Percentiles rank a stretch among this genome's conserved stretches.
phyloP scores from a whole-genome alignment of 495 filamentous ascomycete species.

The Collariella sp. region DNA sequence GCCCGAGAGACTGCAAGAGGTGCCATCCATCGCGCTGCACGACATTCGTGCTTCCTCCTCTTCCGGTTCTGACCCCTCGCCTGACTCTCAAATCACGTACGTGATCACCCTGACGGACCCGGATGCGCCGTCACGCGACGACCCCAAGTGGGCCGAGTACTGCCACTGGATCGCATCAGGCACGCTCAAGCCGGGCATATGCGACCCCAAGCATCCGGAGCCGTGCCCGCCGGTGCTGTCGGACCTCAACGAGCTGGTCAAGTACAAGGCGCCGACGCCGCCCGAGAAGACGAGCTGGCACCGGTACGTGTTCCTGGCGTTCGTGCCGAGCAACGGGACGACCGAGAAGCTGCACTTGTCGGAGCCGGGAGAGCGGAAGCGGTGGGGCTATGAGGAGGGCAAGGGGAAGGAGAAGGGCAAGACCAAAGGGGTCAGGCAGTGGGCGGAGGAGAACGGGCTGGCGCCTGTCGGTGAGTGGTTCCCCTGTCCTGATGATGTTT shows the following conservation, averaged over 20 bases:
- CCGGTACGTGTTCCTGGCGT: conserved; percentile 56
- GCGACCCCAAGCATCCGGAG: neutral
- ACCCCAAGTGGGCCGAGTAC: conserved; percentile 61
- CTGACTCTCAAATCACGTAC: conserved; percentile 15
- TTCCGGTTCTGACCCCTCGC: conserved; percentile 9
- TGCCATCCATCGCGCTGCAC: conserved; percentile 39
- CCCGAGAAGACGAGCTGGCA: conserved; percentile 60
- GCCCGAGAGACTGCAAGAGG: conserved; percentile 40
- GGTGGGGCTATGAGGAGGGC: conserved; percentile 45
- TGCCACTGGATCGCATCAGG: conserved; percentile 57
- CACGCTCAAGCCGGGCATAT: conserved; percentile 21
- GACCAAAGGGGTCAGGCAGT: conserved; percentile 51
- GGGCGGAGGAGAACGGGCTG: conserved; percentile 54
- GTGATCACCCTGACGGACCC: conserved; percentile 56
- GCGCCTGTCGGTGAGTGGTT: conserved; percentile 48
- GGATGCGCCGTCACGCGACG: conserved; percentile 55
- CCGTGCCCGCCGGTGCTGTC: neutral
- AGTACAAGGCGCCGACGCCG: conserved; percentile 53
- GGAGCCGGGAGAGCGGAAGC: conserved; percentile 49
- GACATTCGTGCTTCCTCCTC: neutral
- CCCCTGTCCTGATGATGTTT: neutral
- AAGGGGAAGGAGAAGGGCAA: conserved; percentile 28
- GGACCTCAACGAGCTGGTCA: conserved; percentile 40
- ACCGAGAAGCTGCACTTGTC: conserved; percentile 36
- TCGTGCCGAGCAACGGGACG: conserved; percentile 38